Percentiles rank a stretch among this genome's conserved stretches.
Conservation (phyloP, 129 eudicot species). For the Pseudognaphalium luteoalbum region DNA sequence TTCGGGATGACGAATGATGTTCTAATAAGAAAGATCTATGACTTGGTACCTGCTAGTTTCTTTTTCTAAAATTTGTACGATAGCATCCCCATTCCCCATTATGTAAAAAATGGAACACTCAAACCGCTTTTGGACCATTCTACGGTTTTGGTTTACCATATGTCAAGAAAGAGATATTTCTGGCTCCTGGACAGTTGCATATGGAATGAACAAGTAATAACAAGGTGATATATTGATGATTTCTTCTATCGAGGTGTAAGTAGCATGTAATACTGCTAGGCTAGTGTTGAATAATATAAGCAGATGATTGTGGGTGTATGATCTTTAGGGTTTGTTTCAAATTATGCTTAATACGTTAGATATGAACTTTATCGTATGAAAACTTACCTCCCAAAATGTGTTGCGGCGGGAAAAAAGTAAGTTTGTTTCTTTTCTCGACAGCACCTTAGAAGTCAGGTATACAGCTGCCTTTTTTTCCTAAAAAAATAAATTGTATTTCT, state of each 20-base stretch:
- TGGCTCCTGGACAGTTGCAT: constrained; percentile 1
- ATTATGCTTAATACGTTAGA: not conserved
- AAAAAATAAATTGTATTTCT: no score
- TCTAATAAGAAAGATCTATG: not conserved
- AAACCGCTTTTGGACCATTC: not conserved
- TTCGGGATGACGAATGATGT: constrained; percentile 11
- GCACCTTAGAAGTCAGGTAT: not conserved
- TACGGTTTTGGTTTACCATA: constrained; percentile 12
- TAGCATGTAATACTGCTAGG: not conserved
- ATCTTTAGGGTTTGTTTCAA: constrained; percentile 10
- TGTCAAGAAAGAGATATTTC: constrained; percentile 8
- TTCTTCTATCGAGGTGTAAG: constrained; percentile 15
- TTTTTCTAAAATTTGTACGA: not conserved
- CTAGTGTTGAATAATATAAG: constrained; percentile 4
- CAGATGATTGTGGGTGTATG: constrained; percentile 5
- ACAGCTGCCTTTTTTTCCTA: not conserved
- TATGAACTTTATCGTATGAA: not conserved
- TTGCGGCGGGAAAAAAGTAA: not conserved
- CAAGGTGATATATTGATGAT: constrained; percentile 15
- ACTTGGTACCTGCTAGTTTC: not conserved
- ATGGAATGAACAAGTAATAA: not conserved
- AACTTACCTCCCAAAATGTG: not conserved
- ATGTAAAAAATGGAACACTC: not conserved
- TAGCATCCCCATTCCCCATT: not conserved
- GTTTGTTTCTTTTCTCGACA: not conserved